Evolutionary conservation across 352 stramenopile genomes (phyloP).

Genomic region (Phytophthora gonapodyides): DNA sequence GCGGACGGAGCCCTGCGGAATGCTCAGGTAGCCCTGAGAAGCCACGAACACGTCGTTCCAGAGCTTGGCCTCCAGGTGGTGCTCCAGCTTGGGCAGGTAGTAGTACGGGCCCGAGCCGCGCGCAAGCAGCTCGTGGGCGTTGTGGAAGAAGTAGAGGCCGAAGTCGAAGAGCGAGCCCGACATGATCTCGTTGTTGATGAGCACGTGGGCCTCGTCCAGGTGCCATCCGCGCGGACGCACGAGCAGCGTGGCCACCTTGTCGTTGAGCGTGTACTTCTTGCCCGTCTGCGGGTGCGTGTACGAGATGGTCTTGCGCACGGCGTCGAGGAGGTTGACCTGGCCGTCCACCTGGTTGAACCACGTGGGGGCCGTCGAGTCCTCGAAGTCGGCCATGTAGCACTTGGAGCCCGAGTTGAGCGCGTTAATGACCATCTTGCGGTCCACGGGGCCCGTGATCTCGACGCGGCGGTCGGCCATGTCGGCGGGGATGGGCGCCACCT

Average conservation of each 20-base stretch:
- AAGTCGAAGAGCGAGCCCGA: slow-evolving; percentile 96
- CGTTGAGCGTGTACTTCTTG: slow-evolving; percentile 79
- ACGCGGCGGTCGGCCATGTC: slow-evolving; percentile 93
- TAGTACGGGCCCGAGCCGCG: slow-evolving; percentile 92
- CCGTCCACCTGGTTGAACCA: slow-evolving; percentile 95
- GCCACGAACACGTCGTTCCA: slow-evolving; percentile 97
- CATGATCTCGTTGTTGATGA: slow-evolving; percentile 92
- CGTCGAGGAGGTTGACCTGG: slow-evolving; percentile 93
- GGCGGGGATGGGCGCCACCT: slow-evolving; percentile 74
- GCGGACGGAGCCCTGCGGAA: slow-evolving; percentile 92
- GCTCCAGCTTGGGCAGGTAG: slow-evolving; percentile 97
- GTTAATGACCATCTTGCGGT: slow-evolving; percentile 98
- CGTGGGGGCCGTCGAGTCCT: slow-evolving; percentile 93
- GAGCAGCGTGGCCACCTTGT: slow-evolving; percentile 89
- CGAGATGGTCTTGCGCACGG: slow-evolving; percentile 90
- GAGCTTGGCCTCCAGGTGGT: slow-evolving; percentile 94
- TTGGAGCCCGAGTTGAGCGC: slow-evolving; percentile 94
- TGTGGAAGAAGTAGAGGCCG: slow-evolving; percentile 97
- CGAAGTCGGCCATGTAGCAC: slow-evolving; percentile 97
- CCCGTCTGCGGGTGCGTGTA: slow-evolving; percentile 69
- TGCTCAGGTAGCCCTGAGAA: slow-evolving; percentile 91
- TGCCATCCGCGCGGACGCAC: slow-evolving; percentile 95
- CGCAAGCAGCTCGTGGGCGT: slow-evolving; percentile 87
- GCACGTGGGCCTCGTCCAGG: slow-evolving; percentile 94
- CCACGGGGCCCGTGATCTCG: slow-evolving; percentile 95